phyloP scores from a whole-genome alignment of 768 basidiomycete genomes.

The Exidia glandulosa region DNA sequence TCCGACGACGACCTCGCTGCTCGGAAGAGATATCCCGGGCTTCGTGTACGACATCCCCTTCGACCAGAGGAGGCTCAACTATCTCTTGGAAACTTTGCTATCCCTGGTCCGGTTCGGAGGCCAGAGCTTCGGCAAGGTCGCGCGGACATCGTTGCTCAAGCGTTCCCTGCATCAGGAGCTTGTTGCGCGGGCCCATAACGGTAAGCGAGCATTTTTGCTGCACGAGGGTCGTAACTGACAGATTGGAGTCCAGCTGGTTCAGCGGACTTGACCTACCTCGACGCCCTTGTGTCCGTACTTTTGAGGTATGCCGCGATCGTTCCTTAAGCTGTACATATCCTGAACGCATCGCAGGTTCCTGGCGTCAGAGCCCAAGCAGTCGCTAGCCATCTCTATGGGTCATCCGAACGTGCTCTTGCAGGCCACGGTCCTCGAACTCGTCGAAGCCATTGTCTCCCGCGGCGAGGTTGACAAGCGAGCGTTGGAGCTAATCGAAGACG shows the following conservation, averaged over 20 bases:
- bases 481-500: constrained; percentile 56
- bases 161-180: constrained; percentile 57
- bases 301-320: constrained; percentile 40
- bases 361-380: constrained; percentile 60
- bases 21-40: constrained; percentile 54
- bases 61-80: constrained; percentile 61
- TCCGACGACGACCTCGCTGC: constrained; percentile 38
- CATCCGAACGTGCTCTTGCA: constrained; percentile 57
- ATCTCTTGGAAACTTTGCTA: constrained; percentile 68
- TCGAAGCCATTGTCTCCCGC: constrained; percentile 71
- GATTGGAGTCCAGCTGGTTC: constrained; percentile 21
- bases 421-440: constrained; percentile 62
- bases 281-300: constrained; percentile 61
- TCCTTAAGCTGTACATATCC: background rate
- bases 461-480: constrained; percentile 60
- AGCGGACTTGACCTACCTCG: constrained; percentile 60
- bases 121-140: constrained; percentile 72
- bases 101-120: constrained; percentile 80
- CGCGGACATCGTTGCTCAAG: constrained; percentile 50
- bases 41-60: constrained; percentile 64
- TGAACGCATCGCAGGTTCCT: constrained; percentile 40
- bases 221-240: background rate
- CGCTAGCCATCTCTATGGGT: constrained; percentile 39
- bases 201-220: constrained; percentile 28
- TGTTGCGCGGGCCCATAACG: constrained; percentile 44